phyloP scores from a whole-genome alignment of 192 early-diverging fungal genomes.

The Coemansia guatemalensis region DNA sequence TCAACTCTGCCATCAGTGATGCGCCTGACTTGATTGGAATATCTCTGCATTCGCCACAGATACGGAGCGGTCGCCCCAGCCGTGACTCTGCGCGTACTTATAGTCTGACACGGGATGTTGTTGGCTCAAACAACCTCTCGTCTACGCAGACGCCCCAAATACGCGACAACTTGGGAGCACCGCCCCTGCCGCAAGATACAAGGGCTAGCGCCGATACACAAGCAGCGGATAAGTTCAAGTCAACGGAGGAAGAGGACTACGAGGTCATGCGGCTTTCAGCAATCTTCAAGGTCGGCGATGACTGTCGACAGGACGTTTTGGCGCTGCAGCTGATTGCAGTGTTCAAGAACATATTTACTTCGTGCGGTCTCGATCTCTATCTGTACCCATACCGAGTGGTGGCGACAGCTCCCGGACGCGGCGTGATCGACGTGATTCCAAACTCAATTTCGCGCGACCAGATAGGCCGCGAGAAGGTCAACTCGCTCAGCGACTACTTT shows the following conservation, averaged over 20 bases:
- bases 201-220: background rate
- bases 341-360: constrained; percentile 94
- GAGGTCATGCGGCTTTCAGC: constrained; percentile 68
- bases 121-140: background rate
- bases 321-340: constrained; percentile 96
- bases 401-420: constrained; percentile 95
- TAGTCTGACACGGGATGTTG: constrained; percentile 1
- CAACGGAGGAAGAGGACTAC: background rate
- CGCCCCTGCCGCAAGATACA: background rate
- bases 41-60: constrained; percentile 10
- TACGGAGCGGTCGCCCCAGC: constrained; percentile 29
- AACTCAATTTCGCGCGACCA: constrained; percentile 95
- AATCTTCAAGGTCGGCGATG: constrained; percentile 99
- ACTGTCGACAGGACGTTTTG: constrained; percentile 98
- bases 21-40: constrained; percentile 52
- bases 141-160: constrained; percentile 4
- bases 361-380: constrained; percentile 91
- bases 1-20: constrained; percentile 42
- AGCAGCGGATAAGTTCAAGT: background rate
- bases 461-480: constrained; percentile 97
- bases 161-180: constrained; percentile 3
- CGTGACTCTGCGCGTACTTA: constrained; percentile 28
- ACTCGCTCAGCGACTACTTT: constrained; percentile 96
- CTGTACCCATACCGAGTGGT: constrained; percentile 96
- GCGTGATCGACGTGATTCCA: constrained; percentile 98